A percentile compares a stretch with the other conserved stretches of the same genome.
phyloP scores from a whole-genome alignment of 306 rosid species.

The Benincasa hispida region DNA sequence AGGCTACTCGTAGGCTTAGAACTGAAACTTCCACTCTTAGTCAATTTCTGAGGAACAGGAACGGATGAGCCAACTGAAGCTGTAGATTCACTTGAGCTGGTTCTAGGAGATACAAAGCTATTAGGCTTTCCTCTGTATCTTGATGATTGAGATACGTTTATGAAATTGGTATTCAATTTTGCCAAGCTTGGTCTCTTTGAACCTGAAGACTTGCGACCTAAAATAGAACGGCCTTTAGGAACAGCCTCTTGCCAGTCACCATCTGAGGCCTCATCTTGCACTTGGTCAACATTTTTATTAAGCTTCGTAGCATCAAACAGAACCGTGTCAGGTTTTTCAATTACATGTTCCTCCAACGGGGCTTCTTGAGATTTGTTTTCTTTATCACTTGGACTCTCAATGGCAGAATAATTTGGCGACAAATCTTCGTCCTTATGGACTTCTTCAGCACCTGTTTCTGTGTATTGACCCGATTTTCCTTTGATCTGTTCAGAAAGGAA shows the following conservation, averaged over 20 bases:
- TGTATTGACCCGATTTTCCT: conserved; percentile 64
- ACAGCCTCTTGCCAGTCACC: conserved; percentile 99
- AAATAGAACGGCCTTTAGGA: conserved; percentile 69
- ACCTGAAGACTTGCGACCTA: conserved; percentile 64
- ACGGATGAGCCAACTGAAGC: conserved; percentile 32
- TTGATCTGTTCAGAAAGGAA: conserved; percentile 43
- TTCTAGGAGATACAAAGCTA: conserved; percentile 43
- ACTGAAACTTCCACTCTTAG: conserved; percentile 74
- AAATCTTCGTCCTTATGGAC: conserved; percentile 48
- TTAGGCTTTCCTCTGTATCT: conserved; percentile 54
- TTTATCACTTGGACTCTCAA: conserved; percentile 66
- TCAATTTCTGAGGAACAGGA: conserved; percentile 41
- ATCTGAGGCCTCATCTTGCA: conserved; percentile 52
- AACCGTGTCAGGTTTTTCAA: conserved; percentile 39
- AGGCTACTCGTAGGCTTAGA: conserved; percentile 46
- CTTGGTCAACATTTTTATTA: conserved; percentile 26
- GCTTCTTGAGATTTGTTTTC: conserved; percentile 56
- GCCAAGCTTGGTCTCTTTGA: conserved; percentile 84
- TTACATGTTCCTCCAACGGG: conserved; percentile 29
- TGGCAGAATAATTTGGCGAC: conserved; percentile 24
- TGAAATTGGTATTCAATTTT: conserved; percentile 71
- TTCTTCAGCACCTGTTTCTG: conserved; percentile 52
- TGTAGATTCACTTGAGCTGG: conserved; percentile 40
- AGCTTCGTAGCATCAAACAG: conserved; percentile 25
- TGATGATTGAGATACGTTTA: conserved; percentile 52